A percentile compares a stretch with the other conserved stretches of the same genome.
phyloP scores from a whole-genome alignment of 768 basidiomycete genomes.

The Lyophyllum decastes region DNA sequence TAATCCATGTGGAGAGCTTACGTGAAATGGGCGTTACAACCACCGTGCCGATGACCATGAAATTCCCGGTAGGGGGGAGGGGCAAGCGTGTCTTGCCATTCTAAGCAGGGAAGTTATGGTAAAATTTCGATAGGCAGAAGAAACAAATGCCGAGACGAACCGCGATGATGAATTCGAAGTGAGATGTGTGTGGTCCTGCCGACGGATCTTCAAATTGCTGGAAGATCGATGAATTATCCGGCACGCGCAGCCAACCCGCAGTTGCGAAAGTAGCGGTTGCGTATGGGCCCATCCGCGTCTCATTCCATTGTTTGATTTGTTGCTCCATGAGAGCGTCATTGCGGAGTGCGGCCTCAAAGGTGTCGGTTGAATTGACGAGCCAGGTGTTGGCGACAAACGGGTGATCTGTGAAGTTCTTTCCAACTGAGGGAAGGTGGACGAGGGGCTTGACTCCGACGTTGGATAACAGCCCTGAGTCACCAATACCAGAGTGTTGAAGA shows the following conservation, averaged over 20 bases:
- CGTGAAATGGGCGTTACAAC: constrained; percentile 29
- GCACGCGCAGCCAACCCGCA: constrained; percentile 27
- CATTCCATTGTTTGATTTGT: constrained; percentile 21
- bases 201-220: constrained; percentile 25
- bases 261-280: constrained; percentile 18
- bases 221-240: constrained; percentile 21
- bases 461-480: constrained; percentile 18
- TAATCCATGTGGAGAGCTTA: constrained; percentile 8
- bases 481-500: constrained; percentile 31
- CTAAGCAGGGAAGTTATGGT: not conserved
- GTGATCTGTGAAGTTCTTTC: constrained; percentile 32
- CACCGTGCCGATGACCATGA: constrained; percentile 25
- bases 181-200: constrained; percentile 25
- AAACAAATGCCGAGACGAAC: constrained; percentile 17
- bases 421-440: constrained; percentile 30
- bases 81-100: constrained; percentile 24
- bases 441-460: constrained; percentile 21
- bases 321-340: constrained; percentile 18
- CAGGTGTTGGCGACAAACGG: constrained; percentile 27
- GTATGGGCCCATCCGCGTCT: constrained; percentile 19
- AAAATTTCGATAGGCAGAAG: not conserved
- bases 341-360: constrained; percentile 24
- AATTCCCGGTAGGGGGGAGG: constrained; percentile 26
- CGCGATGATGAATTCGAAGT: constrained; percentile 31
- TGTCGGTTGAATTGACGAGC: constrained; percentile 26